Conservation (phyloP, 148 eudicot species). For the Rhododendron kiyosumense region DNA sequence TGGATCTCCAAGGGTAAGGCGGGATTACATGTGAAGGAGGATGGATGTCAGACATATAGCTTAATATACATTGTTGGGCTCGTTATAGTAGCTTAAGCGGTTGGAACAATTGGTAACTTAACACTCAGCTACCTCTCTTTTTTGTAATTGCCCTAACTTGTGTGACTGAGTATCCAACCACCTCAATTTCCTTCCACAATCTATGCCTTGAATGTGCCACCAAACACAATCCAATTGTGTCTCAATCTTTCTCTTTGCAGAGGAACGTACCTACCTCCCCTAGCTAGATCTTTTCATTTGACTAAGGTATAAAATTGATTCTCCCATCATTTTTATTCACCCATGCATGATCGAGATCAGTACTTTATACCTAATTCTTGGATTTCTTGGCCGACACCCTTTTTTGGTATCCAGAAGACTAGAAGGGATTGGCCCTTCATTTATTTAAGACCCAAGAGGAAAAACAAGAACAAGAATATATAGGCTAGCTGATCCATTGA, state of each 20-base stretch:
- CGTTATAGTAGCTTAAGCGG: too few species aligned
- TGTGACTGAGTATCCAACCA: background rate
- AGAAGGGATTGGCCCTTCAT: background rate
- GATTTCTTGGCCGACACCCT: constrained; percentile 1
- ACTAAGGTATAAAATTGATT: background rate
- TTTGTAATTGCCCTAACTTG: background rate
- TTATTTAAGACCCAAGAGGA: background rate
- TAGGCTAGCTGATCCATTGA: background rate
- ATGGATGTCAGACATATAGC: too few species aligned
- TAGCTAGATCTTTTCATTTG: background rate
- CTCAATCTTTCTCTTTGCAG: background rate
- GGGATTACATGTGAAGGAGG: too few species aligned
- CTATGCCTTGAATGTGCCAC: background rate
- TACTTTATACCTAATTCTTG: background rate
- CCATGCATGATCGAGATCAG: too few species aligned
- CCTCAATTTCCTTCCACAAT: background rate
- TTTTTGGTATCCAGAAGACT: background rate
- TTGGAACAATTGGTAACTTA: too few species aligned
- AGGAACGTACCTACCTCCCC: background rate
- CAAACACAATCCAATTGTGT: background rate
- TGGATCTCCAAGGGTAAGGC: too few species aligned
- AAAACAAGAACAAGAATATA: background rate
- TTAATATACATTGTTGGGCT: too few species aligned
- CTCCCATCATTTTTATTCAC: background rate
- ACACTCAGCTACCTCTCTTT: background rate